phyloP scores from a whole-genome alignment of 2,329 filamentous ascomycete genomes.

The Epichloe scottii region DNA sequence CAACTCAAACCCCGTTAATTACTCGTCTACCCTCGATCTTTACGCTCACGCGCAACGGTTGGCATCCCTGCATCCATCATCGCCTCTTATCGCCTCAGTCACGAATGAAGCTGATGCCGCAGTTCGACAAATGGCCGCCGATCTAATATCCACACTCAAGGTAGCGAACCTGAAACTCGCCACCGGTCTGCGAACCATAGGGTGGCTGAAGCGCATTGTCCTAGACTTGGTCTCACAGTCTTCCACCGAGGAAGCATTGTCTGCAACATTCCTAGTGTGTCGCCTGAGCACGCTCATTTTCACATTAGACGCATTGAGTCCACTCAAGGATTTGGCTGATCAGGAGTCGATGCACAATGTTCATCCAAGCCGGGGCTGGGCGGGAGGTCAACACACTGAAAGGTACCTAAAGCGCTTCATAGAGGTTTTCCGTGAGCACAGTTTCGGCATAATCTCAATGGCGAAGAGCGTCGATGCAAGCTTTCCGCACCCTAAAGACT shows the following conservation, averaged over 20 bases:
- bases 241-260: constrained; percentile 52
- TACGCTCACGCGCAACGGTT: constrained; percentile 88
- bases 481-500: constrained; percentile 11
- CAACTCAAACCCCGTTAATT: constrained; percentile 53
- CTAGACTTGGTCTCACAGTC: constrained; percentile 49
- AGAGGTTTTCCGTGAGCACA: constrained; percentile 95
- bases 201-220: constrained; percentile 77
- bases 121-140: constrained; percentile 78
- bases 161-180: constrained; percentile 74
- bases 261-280: constrained; percentile 77
- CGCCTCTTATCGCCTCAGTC: constrained; percentile 61
- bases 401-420: constrained; percentile 90
- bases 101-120: constrained; percentile 68
- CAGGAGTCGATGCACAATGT: constrained; percentile 53
- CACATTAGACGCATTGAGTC: constrained; percentile 73
- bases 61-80: constrained; percentile 69
- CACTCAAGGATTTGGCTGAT: constrained; percentile 77
- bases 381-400: constrained; percentile 81
- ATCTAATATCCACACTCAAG: constrained; percentile 67
- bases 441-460: constrained; percentile 89
- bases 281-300: constrained; percentile 66
- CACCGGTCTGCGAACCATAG: constrained; percentile 77
- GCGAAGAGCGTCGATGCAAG: constrained; percentile 66
- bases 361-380: constrained; percentile 35
- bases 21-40: constrained; percentile 80